Percentiles rank a stretch among this genome's conserved stretches.
These are phyloP conservation scores for Barnettozyma sucrosica DNA, from an alignment of 805 yeast genomes.

Conservation along the genomic window DNA sequence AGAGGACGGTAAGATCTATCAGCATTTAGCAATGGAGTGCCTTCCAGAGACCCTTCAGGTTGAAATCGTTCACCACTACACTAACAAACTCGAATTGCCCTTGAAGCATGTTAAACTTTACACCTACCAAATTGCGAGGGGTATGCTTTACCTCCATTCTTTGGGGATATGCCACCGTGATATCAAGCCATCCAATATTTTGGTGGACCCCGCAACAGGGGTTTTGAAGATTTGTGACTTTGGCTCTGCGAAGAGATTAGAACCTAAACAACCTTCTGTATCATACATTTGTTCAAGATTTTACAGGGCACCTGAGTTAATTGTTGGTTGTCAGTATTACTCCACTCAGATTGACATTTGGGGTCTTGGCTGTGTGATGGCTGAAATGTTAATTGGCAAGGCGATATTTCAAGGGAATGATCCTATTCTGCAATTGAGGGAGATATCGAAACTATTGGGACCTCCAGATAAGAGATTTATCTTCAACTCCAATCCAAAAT, in stretches of 20 bases:
- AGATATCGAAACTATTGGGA: conserved; percentile 85
- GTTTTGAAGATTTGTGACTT: conserved; percentile 75
- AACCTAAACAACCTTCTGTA: conserved; percentile 78
- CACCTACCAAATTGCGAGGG: conserved; percentile 74
- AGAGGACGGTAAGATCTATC: conserved; percentile 61
- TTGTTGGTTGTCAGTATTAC: conserved; percentile 84
- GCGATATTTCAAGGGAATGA: conserved; percentile 95
- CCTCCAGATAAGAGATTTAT: conserved; percentile 75
- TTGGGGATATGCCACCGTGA: conserved; percentile 80
- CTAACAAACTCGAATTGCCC: conserved; percentile 56
- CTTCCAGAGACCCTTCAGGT: conserved; percentile 73
- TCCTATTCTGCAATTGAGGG: conserved; percentile 82
- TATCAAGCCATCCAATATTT: conserved; percentile 75
- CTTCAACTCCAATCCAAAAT: conserved; percentile 67
- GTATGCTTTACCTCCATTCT: conserved; percentile 77
- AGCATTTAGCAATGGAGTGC: conserved; percentile 83
- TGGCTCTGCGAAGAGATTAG: conserved; percentile 78
- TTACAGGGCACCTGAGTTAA: conserved; percentile 93
- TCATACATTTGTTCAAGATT: conserved; percentile 94
- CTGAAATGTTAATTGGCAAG: conserved; percentile 87
- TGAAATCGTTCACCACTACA: conserved; percentile 67
- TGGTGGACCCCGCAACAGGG: conserved; percentile 66
- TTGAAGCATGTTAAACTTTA: conserved; percentile 71
- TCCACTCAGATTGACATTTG: conserved; percentile 92
- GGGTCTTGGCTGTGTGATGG: conserved; percentile 96